A percentile compares a stretch with the other conserved stretches of the same genome.
Evolutionary conservation across 148 eudicot species (phyloP).

Genomic region (Amaranthus cruentus): DNA sequence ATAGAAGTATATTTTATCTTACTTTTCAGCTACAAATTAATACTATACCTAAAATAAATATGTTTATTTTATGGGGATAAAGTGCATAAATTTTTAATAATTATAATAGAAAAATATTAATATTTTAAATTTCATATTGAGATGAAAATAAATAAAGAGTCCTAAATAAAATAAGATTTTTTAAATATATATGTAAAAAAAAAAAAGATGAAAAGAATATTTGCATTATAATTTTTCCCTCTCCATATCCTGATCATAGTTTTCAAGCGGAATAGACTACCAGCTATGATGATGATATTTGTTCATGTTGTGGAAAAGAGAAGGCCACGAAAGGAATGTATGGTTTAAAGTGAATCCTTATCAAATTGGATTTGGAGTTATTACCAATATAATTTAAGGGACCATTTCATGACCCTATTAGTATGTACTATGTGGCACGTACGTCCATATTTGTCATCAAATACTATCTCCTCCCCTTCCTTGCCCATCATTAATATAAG

Average conservation of each 20-base stretch:
- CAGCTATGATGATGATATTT: background rate
- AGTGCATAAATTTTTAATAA: no score
- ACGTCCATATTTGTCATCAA: constrained; percentile 6
- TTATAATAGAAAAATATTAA: no score
- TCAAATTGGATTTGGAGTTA: background rate
- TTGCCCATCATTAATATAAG: background rate
- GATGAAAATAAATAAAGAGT: background rate
- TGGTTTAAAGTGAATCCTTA: constrained; percentile 14
- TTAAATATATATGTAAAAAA: background rate
- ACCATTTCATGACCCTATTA: background rate
- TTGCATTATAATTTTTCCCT: no score
- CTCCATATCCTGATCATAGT: no score
- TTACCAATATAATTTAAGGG: background rate
- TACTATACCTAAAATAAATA: no score
- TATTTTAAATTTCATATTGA: no score
- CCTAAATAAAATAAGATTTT: background rate
- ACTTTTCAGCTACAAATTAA: no score
- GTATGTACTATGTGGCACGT: background rate
- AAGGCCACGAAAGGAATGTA: constrained; percentile 4
- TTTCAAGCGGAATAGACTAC: no score
- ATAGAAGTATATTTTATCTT: no score
- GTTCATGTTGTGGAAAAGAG: background rate
- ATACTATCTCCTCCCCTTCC: background rate
- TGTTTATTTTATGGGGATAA: no score
- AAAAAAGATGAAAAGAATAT: background rate